These are phyloP conservation scores for Clarireedia hainanense DNA, from an alignment of 2,329 filamentous ascomycete genomes.

Conservation along the genomic window DNA sequence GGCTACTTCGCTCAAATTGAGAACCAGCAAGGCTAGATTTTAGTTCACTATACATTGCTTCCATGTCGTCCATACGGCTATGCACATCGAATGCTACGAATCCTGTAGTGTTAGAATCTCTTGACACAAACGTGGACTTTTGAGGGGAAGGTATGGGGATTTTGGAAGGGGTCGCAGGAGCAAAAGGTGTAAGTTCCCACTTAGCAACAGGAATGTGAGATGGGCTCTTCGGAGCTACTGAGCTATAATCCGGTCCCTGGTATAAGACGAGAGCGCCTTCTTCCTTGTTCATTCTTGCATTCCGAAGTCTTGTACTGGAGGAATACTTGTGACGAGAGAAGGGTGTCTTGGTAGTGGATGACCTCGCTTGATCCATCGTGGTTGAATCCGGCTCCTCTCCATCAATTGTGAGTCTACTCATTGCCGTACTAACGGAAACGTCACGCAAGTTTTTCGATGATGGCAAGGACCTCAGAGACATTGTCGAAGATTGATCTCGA, in stretches of 20 bases:
- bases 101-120: constrained; percentile 61
- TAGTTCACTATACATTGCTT: constrained; percentile 63
- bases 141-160: constrained; percentile 32
- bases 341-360: constrained; percentile 9
- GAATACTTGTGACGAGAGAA: constrained; percentile 18
- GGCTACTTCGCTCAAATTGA: constrained; percentile 55
- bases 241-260: constrained; percentile 17
- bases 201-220: constrained; percentile 29
- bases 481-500: constrained; percentile 26
- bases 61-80: constrained; percentile 66
- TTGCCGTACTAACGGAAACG: constrained; percentile 31
- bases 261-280: constrained; percentile 24
- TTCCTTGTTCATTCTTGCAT: constrained; percentile 17
- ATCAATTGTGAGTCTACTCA: constrained; percentile 28
- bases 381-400: constrained; percentile 13
- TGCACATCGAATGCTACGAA: constrained; percentile 74
- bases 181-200: constrained; percentile 17
- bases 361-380: constrained; percentile 12
- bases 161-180: constrained; percentile 32
- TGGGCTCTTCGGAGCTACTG: constrained; percentile 27
- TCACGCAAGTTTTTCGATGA: constrained; percentile 26
- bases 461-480: constrained; percentile 15
- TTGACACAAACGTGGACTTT: constrained; percentile 54
- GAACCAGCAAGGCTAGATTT: constrained; percentile 65
- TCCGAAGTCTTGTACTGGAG: constrained; percentile 14